Conservation (phyloP, 2,329 filamentous ascomycete species). For the Diaporthe sp. region DNA sequence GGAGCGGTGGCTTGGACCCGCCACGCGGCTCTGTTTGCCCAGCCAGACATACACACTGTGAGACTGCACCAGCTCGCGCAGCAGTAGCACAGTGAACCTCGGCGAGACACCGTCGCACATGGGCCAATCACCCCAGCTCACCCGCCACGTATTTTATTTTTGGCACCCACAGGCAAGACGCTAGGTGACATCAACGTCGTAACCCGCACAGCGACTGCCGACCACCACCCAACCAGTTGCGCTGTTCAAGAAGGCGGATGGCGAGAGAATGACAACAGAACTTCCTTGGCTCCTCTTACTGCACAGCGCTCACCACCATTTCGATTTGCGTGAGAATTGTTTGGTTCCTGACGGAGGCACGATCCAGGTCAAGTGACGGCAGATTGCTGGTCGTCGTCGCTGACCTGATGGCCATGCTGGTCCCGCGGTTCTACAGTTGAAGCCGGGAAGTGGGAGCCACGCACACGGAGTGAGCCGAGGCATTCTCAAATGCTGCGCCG, state of each 20-base stretch:
- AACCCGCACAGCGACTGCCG: constrained; percentile 30
- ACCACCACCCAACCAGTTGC: not conserved
- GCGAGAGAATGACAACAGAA: not conserved
- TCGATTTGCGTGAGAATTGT: not conserved
- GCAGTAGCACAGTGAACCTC: not conserved
- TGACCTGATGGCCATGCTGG: not conserved
- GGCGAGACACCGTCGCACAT: not conserved
- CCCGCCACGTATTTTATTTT: constrained; percentile 41
- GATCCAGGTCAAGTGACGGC: not conserved
- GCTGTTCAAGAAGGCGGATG: not conserved
- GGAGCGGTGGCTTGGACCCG: constrained; percentile 35
- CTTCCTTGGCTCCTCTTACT: constrained; percentile 18
- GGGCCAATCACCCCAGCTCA: constrained; percentile 8
- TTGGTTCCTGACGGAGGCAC: not conserved
- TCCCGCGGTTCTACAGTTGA: not conserved
- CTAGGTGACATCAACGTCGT: constrained; percentile 28
- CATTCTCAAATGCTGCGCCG: constrained; percentile 21
- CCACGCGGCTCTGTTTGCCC: constrained; percentile 37
- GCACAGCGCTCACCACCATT: not conserved
- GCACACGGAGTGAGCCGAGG: constrained; percentile 1
- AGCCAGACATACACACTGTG: constrained; percentile 3
- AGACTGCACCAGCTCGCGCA: rapidly evolving
- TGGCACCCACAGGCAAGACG: constrained; percentile 26
- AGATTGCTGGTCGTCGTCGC: not conserved
- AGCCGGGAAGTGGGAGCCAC: constrained; percentile 31